Conservation (phyloP, 345 rosid genomes). For the Citrus trifoliata region DNA sequence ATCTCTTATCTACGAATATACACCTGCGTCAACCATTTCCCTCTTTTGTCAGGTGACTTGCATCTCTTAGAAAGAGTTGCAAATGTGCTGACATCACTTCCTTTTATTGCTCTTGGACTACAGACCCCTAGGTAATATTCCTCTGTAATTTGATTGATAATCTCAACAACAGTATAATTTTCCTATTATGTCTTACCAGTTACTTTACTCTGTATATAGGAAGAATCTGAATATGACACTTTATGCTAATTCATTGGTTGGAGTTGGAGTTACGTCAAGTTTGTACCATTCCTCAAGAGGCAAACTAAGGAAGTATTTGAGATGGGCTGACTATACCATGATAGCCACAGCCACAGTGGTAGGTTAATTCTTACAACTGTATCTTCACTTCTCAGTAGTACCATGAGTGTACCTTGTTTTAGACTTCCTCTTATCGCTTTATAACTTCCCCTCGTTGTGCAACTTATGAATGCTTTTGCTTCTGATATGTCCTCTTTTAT, state of each 20-base stretch:
- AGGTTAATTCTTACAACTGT: conserved; percentile 18
- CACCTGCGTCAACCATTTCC: not conserved
- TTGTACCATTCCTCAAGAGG: conserved; percentile 92
- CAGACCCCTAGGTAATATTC: conserved; percentile 79
- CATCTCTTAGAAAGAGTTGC: conserved; percentile 63
- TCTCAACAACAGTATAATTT: not conserved
- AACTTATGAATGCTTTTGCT: not conserved
- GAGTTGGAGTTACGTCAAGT: conserved; percentile 89
- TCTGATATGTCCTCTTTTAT: not conserved
- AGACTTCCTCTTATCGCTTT: not conserved
- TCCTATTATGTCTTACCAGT: conserved; percentile 2
- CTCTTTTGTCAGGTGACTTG: conserved; percentile 55
- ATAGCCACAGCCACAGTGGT: conserved; percentile 85
- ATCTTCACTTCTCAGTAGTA: not conserved
- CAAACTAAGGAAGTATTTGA: conserved; percentile 61
- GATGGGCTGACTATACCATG: conserved; percentile 96
- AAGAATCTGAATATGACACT: conserved; percentile 63
- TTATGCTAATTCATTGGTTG: conserved; percentile 91
- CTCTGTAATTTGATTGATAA: conserved; percentile 8
- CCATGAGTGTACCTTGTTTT: not conserved
- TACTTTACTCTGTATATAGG: conserved; percentile 34
- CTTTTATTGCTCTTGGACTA: conserved; percentile 80
- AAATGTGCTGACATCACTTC: conserved; percentile 88
- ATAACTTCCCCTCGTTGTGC: not conserved
- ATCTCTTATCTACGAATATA: not conserved